Evolutionary conservation across 2,329 filamentous ascomycete species (phyloP), one percentile per base, ranked within the genome.

Genomic region (Penicillium corylophilum): DNA sequence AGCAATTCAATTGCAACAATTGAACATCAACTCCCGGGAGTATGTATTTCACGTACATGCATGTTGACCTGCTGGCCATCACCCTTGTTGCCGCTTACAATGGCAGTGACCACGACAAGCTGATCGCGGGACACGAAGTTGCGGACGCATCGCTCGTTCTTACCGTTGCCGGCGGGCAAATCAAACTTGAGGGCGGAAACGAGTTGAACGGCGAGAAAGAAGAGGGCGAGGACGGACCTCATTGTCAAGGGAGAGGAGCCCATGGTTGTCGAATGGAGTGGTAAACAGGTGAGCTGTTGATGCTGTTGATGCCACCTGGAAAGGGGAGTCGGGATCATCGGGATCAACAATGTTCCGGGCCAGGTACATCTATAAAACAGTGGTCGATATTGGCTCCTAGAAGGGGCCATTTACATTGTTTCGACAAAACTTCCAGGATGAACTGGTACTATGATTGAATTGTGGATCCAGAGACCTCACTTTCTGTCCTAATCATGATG

Each of bases 31-130:
- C 3, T 42, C 18, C 31, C 28, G 20, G 13, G 10, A 46, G 13
- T 20, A 36, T 33, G 23, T 24, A 28, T 43, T 24, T 24, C 38
- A 68, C 66, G 59, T 79, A 96, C 93, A 76, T 95, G 87, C 82
- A 99, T 94, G 73, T 97, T 95, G 59, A 97, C 84, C 64, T 83
- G 77, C 84, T 95, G 92, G 47, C 94, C 94, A 79, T 99, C 94
- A 52, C 91, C 93, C 75, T 87, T 89, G 61, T 77, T 77, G n/a
- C 94, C 94, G 70, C 87, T 84, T 50, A 96, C 82, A 53, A 85
- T 96, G 49, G 92, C 89, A 51, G 93, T 97, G 47, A 99, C 93
- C 29, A 97, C 93, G 38, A 99, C 94, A 60, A 99, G 79, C 59
- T 94, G 95, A 70, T 96, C 91, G 75, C 85, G 88, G 55, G 84